Base-by-base conservation (phyloP, 2,329 filamentous ascomycete genomes). In the Alternaria longipes region DNA sequence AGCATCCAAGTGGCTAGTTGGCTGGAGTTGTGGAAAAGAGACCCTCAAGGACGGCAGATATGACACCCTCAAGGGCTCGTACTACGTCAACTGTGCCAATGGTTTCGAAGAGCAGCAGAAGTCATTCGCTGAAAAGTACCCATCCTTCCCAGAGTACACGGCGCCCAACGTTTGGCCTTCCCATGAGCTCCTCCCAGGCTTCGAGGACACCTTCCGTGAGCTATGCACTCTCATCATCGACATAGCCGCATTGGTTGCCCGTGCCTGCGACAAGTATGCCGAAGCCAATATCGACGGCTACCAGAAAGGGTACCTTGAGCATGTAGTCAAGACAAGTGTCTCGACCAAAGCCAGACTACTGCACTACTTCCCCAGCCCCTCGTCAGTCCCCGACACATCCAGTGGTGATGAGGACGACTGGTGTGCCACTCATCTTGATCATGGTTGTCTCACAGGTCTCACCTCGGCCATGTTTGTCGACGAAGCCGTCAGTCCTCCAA, bases 391-490 rank as follows among this genome's bases (percentile, higher is more conserved):
- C 56, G 54, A 68, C 30, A 45, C 59, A 3, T 46, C 59, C 2
- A 63, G 60, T 12, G 74, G 81, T 79, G 80, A 81, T n/a, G 90
- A 93, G 62, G 94, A 97, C 78, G 92, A 96, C 80, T 99, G 95
- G 95, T 99, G 94, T 78, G 92, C 93, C 8, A 93, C 91, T 1
- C 91, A 95, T 77, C 83, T 95, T 58, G 94, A 98, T 78, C 93
- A 97, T 72, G 93, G 95, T 44, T 98, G 94, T 76, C 85, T 99
- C 32, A 99, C 95, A 0, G 94, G 94, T 14, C 84, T 99, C 34
- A 99, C 95, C 0, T 94, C 91, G 3, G 94, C 94, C 68, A 97
- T 98, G 93, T 98, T 97, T 78, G 86, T 98, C 64, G 93, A 98
- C 74, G 94, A 98, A 81, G 80, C 81, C 0, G 76, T 75, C 9